Evolutionary conservation across 805 yeast genomes (phyloP).

Genomic region (Wickerhamiella dianesei): DNA sequence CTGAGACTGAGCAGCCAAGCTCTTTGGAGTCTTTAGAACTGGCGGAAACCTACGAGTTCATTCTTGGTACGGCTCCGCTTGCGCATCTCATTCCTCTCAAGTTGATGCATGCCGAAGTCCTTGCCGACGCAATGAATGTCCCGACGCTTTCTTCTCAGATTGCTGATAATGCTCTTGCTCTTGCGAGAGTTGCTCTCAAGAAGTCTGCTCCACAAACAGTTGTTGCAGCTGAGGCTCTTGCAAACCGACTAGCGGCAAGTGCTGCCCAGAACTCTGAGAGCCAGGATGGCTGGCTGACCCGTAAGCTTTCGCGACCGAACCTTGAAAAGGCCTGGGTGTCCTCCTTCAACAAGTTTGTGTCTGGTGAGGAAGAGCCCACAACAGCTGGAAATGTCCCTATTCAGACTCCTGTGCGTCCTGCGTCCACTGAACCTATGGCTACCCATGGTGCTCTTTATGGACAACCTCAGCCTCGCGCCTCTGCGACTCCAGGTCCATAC

Average conservation of each 20-base stretch:
- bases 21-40: slow-evolving; percentile 36
- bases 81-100: slow-evolving; percentile 49
- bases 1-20: slow-evolving; percentile 13
- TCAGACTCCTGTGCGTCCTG: background rate
- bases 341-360: slow-evolving; percentile 60
- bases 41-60: slow-evolving; percentile 59
- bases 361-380: slow-evolving; percentile 55
- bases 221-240: slow-evolving; percentile 32
- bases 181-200: slow-evolving; percentile 21
- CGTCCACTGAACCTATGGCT: background rate
- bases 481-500: background rate
- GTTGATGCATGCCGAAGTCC: slow-evolving; percentile 49
- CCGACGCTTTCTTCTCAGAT: slow-evolving; percentile 28
- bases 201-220: slow-evolving; percentile 24
- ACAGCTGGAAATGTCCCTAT: background rate
- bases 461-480: background rate
- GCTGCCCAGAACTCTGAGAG: slow-evolving; percentile 13
- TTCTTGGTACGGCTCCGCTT: slow-evolving; percentile 24
- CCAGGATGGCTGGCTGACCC: slow-evolving; percentile 58
- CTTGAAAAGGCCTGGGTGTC: slow-evolving; percentile 83
- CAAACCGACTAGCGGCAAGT: slow-evolving; percentile 17
- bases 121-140: slow-evolving; percentile 40
- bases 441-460: background rate
- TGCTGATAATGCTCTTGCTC: slow-evolving; percentile 35
- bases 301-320: slow-evolving; percentile 32